Evolutionary conservation across 192 early-diverging fungal species (phyloP).

Genomic region (Chytriomyces sp.): DNA sequence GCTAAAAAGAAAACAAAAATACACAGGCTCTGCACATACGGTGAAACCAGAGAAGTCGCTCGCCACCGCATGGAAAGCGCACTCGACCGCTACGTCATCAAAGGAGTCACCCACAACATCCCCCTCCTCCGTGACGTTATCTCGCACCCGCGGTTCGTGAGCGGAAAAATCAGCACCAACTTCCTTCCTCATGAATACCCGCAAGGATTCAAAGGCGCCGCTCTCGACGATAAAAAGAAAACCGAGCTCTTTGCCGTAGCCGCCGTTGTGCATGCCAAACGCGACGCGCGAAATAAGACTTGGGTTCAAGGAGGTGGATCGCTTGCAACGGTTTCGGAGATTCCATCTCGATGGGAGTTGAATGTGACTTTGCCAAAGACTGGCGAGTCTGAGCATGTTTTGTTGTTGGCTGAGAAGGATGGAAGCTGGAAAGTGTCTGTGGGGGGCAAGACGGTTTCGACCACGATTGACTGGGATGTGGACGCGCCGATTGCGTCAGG

Average conservation of each 20-base stretch:
- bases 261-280: constrained; percentile 71
- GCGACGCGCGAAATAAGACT: constrained; percentile 64
- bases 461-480: constrained; percentile 67
- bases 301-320: constrained; percentile 56
- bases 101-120: constrained; percentile 94
- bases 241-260: constrained; percentile 69
- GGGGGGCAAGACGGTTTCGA: constrained; percentile 41
- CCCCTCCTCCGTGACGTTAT: constrained; percentile 89
- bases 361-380: constrained; percentile 24
- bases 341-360: constrained; percentile 29
- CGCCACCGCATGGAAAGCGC: constrained; percentile 81
- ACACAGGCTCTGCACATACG: constrained; percentile 83
- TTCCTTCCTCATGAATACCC: constrained; percentile 92
- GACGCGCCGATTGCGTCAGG: constrained; percentile 77
- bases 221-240: constrained; percentile 54
- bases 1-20: no score
- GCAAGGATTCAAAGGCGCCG: constrained; percentile 80
- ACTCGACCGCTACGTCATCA: constrained; percentile 89
- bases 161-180: constrained; percentile 80
- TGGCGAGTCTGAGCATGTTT: constrained; percentile 26
- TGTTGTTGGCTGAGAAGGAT: constrained; percentile 15
- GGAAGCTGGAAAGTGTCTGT: constrained; percentile 24
- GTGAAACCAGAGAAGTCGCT: constrained; percentile 73
- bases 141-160: constrained; percentile 68
- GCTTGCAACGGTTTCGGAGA: constrained; percentile 7